A percentile compares a stretch with the other conserved stretches of the same genome.
phyloP scores from a whole-genome alignment of 2,329 filamentous ascomycete genomes.

The Trichoderma hamatum region DNA sequence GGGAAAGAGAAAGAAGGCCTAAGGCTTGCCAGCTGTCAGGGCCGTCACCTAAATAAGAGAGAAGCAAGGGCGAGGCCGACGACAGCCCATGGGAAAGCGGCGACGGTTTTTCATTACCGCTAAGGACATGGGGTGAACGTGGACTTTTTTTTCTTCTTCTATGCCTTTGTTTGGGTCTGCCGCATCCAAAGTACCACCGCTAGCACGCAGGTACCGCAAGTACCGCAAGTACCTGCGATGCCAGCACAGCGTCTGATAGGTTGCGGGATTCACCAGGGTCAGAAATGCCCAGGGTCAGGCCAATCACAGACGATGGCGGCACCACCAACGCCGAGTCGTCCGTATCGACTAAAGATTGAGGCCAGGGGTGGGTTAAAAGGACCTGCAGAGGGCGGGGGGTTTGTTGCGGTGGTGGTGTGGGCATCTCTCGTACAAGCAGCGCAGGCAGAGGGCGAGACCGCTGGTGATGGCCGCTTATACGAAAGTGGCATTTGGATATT shows the following conservation, averaged over 20 bases:
- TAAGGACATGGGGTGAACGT: constrained; percentile 20
- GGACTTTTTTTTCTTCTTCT: constrained; percentile 20
- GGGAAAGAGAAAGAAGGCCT: constrained; percentile 18
- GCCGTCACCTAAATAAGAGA: constrained; percentile 28
- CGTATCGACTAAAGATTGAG: constrained; percentile 13
- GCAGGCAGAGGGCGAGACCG: neutral
- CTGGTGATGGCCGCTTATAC: neutral
- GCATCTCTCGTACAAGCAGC: neutral
- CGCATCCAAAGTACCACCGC: constrained; percentile 19
- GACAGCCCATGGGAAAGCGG: constrained; percentile 27
- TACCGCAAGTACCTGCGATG: constrained; percentile 7
- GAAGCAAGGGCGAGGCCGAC: constrained; percentile 29
- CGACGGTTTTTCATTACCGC: constrained; percentile 26
- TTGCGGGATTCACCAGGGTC: neutral
- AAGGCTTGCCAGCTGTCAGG: constrained; percentile 25
- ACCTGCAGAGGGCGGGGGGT: constrained; percentile 7
- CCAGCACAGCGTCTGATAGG: constrained; percentile 15
- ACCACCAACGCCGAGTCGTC: constrained; percentile 24
- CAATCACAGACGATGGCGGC: constrained; percentile 4
- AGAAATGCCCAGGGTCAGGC: constrained; percentile 14
- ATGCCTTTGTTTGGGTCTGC: neutral
- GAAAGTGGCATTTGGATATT: neutral
- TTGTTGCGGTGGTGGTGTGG: constrained; percentile 17
- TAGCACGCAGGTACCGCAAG: constrained; percentile 7
- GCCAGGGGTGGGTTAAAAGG: constrained; percentile 9